A percentile compares a stretch with the other conserved stretches of the same genome.
Evolutionary conservation across 2,329 filamentous ascomycete genomes (phyloP).

Genomic region (Uncinocarpus reesii): DNA sequence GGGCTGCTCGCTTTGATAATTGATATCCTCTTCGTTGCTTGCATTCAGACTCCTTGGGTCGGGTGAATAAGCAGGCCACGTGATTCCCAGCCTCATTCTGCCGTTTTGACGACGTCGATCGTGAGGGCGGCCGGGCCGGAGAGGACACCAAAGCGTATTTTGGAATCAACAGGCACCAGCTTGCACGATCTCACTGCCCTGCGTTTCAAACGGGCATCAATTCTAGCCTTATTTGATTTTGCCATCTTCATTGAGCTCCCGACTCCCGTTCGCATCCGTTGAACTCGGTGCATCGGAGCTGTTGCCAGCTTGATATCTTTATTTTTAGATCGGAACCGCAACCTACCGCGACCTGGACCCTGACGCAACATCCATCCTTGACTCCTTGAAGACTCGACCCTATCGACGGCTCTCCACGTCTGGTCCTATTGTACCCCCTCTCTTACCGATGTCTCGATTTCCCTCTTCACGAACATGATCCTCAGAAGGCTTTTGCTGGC

Average conservation of each 20-base stretch:
- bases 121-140: neutral
- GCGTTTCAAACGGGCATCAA: neutral
- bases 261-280: neutral
- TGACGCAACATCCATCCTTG: neutral
- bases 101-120: neutral
- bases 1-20: no score
- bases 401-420: no score
- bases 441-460: conserved; percentile 5
- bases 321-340: neutral
- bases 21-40: no score
- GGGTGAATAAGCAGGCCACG: no score
- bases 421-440: neutral
- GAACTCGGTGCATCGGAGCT: conserved; percentile 1
- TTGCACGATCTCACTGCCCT: neutral
- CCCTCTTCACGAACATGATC: conserved; percentile 29
- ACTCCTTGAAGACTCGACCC: neutral
- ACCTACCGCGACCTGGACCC: neutral
- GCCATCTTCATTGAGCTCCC: neutral
- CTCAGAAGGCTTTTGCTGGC: conserved; percentile 39
- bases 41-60: no score
- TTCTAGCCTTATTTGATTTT: neutral
- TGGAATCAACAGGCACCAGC: neutral
- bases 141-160: conserved; percentile 7
- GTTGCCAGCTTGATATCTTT: conserved; percentile 4
- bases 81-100: conserved; percentile 1